phyloP scores from a whole-genome alignment of 345 rosid genomes.

The Eucalyptus decipiens region DNA sequence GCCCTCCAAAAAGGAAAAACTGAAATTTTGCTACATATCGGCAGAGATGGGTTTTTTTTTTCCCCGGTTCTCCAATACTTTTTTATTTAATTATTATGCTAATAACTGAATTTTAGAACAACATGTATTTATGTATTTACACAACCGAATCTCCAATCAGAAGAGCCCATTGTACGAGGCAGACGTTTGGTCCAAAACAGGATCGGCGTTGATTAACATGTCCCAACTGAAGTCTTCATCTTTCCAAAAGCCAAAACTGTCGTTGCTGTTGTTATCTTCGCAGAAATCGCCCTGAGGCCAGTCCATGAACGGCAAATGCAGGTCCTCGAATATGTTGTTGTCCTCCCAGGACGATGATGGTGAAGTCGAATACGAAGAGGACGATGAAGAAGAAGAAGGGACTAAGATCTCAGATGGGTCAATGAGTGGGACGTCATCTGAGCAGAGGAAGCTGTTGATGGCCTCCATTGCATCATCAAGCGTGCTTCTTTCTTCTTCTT shows the following conservation, averaged over 20 bases:
- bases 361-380: slow-evolving; percentile 18
- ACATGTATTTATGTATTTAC: background rate
- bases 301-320: slow-evolving; percentile 41
- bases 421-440: slow-evolving; percentile 61
- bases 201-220: slow-evolving; percentile 20
- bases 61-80: background rate
- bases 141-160: background rate
- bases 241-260: slow-evolving; percentile 34
- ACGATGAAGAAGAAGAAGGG: slow-evolving; percentile 10
- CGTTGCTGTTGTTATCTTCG: slow-evolving; percentile 6
- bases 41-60: background rate
- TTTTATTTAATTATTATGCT: background rate
- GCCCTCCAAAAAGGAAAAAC: background rate
- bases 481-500: slow-evolving; percentile 2
- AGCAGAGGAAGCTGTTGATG: slow-evolving; percentile 18
- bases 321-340: slow-evolving; percentile 21
- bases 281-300: slow-evolving; percentile 22
- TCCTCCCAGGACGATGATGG: slow-evolving; percentile 12
- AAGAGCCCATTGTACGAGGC: background rate
- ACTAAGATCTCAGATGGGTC: slow-evolving; percentile 48
- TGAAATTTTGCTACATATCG: background rate
- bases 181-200: background rate
- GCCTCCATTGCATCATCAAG: background rate
- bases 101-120: background rate
- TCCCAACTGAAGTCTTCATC: slow-evolving; percentile 25